Conservation (phyloP, 441 rosid genomes). For the Hura crepitans region DNA sequence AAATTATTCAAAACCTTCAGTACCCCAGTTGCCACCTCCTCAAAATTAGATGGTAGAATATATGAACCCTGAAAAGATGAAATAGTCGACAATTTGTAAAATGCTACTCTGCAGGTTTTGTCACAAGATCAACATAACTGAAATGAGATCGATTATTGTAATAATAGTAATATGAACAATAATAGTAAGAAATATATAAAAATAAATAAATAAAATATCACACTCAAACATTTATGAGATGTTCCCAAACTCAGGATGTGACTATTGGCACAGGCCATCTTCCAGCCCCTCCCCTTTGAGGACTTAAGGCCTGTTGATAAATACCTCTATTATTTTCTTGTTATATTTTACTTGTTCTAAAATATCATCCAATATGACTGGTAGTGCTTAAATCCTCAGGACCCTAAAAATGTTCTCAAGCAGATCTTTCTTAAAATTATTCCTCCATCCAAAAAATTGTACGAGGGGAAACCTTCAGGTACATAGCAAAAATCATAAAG, state of each 20-base stretch:
- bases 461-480: not conserved
- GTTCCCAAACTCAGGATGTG: not conserved
- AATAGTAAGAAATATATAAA: no score
- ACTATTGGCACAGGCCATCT: constrained; percentile 3
- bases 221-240: not conserved
- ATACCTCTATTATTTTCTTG: no score
- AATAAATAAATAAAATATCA: not conserved
- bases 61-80: constrained; percentile 46
- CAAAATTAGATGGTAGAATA: constrained; percentile 71
- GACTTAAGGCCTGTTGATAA: not conserved
- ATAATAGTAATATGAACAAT: no score
- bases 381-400: not conserved
- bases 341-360: no score
- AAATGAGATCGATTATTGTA: not conserved
- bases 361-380: no score
- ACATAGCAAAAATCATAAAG: not conserved
- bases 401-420: constrained; percentile 1
- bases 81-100: not conserved
- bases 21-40: constrained; percentile 75
- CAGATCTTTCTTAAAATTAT: not conserved
- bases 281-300: constrained; percentile 3
- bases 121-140: not conserved
- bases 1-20: constrained; percentile 70
- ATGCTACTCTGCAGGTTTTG: not conserved
- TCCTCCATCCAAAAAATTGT: not conserved